Percentiles rank a stretch among this genome's conserved stretches.
These are phyloP conservation scores for Leonotis leonurus DNA, from an alignment of 257 asterid species.

Conservation along the genomic window DNA sequence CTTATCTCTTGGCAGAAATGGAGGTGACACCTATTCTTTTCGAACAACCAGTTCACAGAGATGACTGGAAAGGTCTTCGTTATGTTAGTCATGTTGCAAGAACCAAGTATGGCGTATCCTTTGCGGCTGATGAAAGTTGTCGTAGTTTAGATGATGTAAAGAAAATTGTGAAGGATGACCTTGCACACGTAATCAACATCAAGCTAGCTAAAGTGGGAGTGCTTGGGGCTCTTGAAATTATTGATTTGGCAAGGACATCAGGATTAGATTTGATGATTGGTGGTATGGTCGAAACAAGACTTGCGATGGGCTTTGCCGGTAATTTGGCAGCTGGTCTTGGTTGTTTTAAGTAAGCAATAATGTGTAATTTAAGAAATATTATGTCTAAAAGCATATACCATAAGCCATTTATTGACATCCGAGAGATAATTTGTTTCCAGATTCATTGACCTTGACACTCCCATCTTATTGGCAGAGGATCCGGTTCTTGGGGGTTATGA, in stretches of 20 bases:
- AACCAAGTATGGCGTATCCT: conserved; percentile 61
- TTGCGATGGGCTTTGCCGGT: conserved; percentile 94
- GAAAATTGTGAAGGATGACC: conserved; percentile 58
- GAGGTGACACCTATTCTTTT: conserved; percentile 70
- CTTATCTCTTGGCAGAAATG: conserved; percentile 45
- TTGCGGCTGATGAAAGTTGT: conserved; percentile 93
- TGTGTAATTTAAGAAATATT: neutral
- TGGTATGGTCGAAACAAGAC: conserved; percentile 95
- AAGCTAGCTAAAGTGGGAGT: conserved; percentile 93
- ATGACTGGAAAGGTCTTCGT: conserved; percentile 80
- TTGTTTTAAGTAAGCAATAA: conserved; percentile 69
- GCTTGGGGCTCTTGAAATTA: conserved; percentile 68
- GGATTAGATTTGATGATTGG: conserved; percentile 85
- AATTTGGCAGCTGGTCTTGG: conserved; percentile 91
- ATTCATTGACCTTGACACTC: conserved; percentile 78
- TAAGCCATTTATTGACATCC: neutral
- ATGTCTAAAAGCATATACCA: neutral
- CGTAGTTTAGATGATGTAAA: conserved; percentile 64
- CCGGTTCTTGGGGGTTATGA: conserved; percentile 75
- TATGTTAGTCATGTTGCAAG: conserved; percentile 57
- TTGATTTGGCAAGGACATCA: conserved; percentile 54
- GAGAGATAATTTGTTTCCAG: conserved; percentile 30
- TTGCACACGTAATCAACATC: conserved; percentile 73
- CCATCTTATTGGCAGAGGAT: conserved; percentile 77
- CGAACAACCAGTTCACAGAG: conserved; percentile 93